These are phyloP conservation scores for Plasmodium coatneyi DNA, from an alignment of 169 alveolate genomes.

Conservation along the genomic window DNA sequence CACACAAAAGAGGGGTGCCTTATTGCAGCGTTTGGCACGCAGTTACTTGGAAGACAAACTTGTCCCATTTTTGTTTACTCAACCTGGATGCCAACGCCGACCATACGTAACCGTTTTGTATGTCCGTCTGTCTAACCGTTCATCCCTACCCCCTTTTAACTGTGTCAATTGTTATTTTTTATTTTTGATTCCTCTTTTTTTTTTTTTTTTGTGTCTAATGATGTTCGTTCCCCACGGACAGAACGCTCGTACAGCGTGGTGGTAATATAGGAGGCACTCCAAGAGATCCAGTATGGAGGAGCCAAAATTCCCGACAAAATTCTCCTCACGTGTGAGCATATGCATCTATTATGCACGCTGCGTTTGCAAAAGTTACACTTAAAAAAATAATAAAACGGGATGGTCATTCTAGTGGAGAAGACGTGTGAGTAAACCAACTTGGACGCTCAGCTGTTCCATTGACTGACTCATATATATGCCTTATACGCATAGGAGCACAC, in stretches of 20 bases:
- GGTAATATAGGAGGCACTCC: not conserved
- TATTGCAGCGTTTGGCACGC: not conserved
- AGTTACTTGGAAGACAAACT: not conserved
- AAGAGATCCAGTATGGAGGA: not conserved
- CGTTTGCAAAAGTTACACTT: not conserved
- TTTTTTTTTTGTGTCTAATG: not conserved
- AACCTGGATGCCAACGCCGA: not conserved
- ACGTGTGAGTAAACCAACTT: not conserved
- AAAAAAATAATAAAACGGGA: not conserved
- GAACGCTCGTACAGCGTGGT: not conserved
- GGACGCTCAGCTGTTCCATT: not conserved
- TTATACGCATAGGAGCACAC: not conserved
- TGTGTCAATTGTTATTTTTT: not conserved
- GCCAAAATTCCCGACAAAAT: not conserved
- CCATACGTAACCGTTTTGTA: not conserved
- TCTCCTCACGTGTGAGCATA: not conserved
- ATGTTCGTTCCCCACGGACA: not conserved
- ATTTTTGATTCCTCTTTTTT: not conserved
- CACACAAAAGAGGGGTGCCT: not conserved
- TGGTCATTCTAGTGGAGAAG: not conserved
- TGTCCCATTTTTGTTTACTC: not conserved
- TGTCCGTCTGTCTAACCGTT: not conserved
- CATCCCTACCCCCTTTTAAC: not conserved
- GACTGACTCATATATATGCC: not conserved
- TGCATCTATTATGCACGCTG: not conserved